These are phyloP conservation scores for Colletotrichum brevisporum DNA, from an alignment of 2,329 filamentous ascomycete species.

Conservation along the genomic window DNA sequence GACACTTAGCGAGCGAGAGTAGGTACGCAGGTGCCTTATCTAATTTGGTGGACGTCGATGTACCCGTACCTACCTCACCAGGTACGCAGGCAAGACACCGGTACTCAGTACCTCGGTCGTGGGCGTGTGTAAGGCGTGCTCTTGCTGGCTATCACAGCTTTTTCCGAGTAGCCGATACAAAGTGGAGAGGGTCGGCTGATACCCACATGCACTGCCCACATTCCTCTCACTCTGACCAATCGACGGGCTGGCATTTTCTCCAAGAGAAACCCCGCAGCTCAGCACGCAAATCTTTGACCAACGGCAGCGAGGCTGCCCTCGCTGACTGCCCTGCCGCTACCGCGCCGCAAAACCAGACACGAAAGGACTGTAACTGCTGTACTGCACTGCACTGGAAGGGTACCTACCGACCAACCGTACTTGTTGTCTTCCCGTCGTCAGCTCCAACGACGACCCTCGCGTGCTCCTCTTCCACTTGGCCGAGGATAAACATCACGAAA, in stretches of 20 bases:
- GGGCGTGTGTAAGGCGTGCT: not conserved
- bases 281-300: constrained; percentile 40
- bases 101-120: constrained; percentile 7
- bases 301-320: constrained; percentile 36
- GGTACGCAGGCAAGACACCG: not conserved
- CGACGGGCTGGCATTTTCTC: constrained; percentile 33
- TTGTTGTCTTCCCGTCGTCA: constrained; percentile 3
- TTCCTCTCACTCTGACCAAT: constrained; percentile 22
- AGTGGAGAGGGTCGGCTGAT: not conserved
- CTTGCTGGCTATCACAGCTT: not conserved
- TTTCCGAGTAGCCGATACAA: constrained; percentile 22
- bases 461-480: constrained; percentile 40
- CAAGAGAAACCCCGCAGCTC: constrained; percentile 40
- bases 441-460: constrained; percentile 35
- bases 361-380: too few relatives aligned
- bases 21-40: too few relatives aligned
- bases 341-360: too few relatives aligned
- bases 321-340: constrained; percentile 1
- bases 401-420: constrained; percentile 1
- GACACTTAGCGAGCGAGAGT: not conserved
- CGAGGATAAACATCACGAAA: constrained; percentile 41
- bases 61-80: not conserved
- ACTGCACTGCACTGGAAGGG: not conserved
- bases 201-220: constrained; percentile 21
- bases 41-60: too few relatives aligned